A percentile compares a stretch with the other conserved stretches of the same genome.
Evolutionary conservation across 306 rosid species (phyloP).

Genomic region (Psophocarpus tetragonolobus): DNA sequence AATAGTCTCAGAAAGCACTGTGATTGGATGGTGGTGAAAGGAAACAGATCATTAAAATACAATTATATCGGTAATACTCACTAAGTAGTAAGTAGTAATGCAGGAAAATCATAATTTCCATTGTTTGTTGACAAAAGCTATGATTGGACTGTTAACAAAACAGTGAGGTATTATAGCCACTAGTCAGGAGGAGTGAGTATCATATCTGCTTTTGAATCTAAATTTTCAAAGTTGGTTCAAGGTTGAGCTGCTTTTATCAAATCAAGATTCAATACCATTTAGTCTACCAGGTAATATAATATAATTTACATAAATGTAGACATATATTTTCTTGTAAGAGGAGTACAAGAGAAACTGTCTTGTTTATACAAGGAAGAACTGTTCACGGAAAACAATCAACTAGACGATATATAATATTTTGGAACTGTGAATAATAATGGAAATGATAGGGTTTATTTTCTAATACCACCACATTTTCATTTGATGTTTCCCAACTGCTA

Average conservation of each 20-base stretch:
- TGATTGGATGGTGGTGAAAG: too few relatives aligned
- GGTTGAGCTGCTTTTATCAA: constrained; percentile 14
- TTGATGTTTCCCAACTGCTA: constrained; percentile 3
- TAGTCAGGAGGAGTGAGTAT: neutral
- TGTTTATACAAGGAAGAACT: constrained; percentile 8
- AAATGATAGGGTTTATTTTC: neutral
- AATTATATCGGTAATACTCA: too few relatives aligned
- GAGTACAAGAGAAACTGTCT: neutral
- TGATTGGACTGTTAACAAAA: neutral
- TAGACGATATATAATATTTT: neutral
- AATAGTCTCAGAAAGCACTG: too few relatives aligned
- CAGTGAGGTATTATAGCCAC: neutral
- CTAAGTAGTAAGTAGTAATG: neutral
- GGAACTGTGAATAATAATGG: neutral
- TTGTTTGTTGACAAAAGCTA: constrained; percentile 2
- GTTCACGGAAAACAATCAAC: constrained; percentile 3
- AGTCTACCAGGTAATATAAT: neutral
- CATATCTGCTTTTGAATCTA: neutral
- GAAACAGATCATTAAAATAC: neutral
- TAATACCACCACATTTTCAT: constrained; percentile 1
- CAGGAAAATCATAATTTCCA: neutral
- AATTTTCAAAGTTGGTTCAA: neutral
- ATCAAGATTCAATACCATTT: neutral
- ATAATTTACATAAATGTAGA: neutral
- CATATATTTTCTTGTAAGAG: neutral